These are phyloP conservation scores for Colletotrichum sansevieriae DNA, from an alignment of 2,329 filamentous ascomycete species.

Conservation along the genomic window DNA sequence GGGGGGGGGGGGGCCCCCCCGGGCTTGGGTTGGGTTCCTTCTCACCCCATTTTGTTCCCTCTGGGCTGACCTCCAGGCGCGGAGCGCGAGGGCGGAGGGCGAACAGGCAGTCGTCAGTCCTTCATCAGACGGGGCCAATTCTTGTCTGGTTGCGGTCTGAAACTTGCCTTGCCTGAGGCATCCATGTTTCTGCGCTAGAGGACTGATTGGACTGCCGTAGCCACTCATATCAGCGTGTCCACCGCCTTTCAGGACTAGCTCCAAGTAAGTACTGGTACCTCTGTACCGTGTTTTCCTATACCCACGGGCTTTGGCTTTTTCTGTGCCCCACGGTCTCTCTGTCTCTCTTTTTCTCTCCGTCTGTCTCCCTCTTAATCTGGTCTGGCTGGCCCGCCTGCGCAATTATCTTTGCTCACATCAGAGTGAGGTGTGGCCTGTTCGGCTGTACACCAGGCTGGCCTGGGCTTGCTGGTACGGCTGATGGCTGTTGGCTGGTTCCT, in stretches of 20 bases:
- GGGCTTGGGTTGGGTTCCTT: too few species aligned
- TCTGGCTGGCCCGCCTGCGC: background rate
- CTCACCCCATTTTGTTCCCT: constrained; percentile 14
- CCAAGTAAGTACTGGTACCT: constrained; percentile 43
- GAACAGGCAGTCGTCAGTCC: constrained; percentile 36
- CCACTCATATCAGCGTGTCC: constrained; percentile 43
- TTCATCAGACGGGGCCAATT: constrained; percentile 37
- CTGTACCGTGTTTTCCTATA: constrained; percentile 36
- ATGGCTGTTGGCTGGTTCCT: background rate
- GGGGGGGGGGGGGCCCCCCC: background rate
- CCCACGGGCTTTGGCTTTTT: constrained; percentile 40
- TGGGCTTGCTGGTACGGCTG: constrained; percentile 6
- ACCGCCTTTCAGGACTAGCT: constrained; percentile 42
- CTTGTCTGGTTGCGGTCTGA: constrained; percentile 43
- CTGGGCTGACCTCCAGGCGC: constrained; percentile 29
- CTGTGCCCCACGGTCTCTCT: constrained; percentile 29
- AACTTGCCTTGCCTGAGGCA: constrained; percentile 42
- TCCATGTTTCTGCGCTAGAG: constrained; percentile 25
- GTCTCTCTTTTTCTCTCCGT: constrained; percentile 10
- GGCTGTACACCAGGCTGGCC: constrained; percentile 11
- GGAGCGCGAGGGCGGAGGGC: constrained; percentile 30
- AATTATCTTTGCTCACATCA: background rate
- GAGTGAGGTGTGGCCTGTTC: background rate
- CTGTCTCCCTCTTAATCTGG: constrained; percentile 2
- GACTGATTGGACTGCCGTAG: constrained; percentile 35